These are phyloP conservation scores for Tolypocladium amazonense DNA, from an alignment of 2,329 filamentous ascomycete species.

Conservation along the genomic window DNA sequence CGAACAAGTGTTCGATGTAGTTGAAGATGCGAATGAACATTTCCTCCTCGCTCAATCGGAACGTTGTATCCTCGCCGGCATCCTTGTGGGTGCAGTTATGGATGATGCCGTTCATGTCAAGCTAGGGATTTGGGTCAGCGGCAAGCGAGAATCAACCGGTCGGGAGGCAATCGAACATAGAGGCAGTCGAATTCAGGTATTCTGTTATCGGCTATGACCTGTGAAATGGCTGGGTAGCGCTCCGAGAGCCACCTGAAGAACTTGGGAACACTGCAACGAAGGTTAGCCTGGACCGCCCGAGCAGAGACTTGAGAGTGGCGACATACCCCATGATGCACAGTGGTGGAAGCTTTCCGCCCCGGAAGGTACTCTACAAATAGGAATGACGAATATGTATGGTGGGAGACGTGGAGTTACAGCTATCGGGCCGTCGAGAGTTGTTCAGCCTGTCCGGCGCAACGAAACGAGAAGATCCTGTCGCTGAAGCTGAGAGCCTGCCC, in stretches of 20 bases:
- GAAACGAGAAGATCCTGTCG: not conserved
- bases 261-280: constrained; percentile 54
- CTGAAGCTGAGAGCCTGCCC: not conserved
- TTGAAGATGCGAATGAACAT: constrained; percentile 99
- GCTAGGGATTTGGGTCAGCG: constrained; percentile 29
- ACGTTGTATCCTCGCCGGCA: constrained; percentile 72
- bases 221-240: constrained; percentile 95
- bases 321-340: constrained; percentile 19
- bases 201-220: constrained; percentile 95
- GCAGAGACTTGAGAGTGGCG: not conserved
- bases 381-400: not conserved
- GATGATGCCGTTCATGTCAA: constrained; percentile 99
- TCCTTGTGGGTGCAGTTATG: constrained; percentile 99
- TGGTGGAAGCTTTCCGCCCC: not conserved
- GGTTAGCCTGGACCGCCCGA: constrained; percentile 1
- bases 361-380: not conserved
- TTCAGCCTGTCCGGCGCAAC: not conserved
- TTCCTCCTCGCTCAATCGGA: constrained; percentile 90
- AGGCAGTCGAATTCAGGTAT: constrained; percentile 98
- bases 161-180: constrained; percentile 47
- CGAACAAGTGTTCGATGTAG: constrained; percentile 97
- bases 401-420: not conserved
- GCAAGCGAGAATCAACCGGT: not conserved
- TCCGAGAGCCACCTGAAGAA: constrained; percentile 99
- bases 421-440: not conserved